Conservation (phyloP, 768 basidiomycete species). For the Albatrellus ellisii region DNA sequence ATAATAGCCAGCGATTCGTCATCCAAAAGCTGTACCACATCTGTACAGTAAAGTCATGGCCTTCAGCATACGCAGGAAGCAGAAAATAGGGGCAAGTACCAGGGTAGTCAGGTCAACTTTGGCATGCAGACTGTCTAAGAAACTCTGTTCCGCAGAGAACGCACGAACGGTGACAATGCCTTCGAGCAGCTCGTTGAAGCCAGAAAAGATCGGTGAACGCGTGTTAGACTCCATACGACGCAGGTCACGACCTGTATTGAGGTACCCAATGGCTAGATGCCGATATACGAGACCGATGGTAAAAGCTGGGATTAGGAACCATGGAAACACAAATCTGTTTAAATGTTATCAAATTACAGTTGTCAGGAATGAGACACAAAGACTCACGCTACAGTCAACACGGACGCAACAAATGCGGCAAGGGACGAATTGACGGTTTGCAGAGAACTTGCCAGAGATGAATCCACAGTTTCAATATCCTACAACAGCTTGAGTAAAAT, state of each 20-base stretch:
- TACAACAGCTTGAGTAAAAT: constrained; percentile 15
- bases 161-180: constrained; percentile 91
- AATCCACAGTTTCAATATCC: constrained; percentile 83
- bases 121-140: constrained; percentile 59
- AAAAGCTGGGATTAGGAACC: constrained; percentile 67
- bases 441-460: constrained; percentile 50
- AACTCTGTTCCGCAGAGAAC: constrained; percentile 69
- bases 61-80: background rate
- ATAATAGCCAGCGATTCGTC: constrained; percentile 75
- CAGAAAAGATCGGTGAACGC: constrained; percentile 73
- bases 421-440: constrained; percentile 69
- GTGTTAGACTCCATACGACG: constrained; percentile 87
- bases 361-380: background rate
- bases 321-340: constrained; percentile 57
- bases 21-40: constrained; percentile 89
- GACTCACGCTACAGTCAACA: constrained; percentile 57
- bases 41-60: constrained; percentile 25
- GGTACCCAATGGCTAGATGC: constrained; percentile 53
- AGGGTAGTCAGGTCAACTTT: constrained; percentile 73
- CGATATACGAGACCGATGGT: constrained; percentile 68
- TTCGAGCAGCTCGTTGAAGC: constrained; percentile 71
- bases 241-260: constrained; percentile 72
- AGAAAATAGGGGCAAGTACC: constrained; percentile 24
- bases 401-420: constrained; percentile 64
- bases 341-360: constrained; percentile 7